Base-by-base conservation (phyloP, 192 early-diverging fungal species). In the Phlyctochytrium arcticum region DNA sequence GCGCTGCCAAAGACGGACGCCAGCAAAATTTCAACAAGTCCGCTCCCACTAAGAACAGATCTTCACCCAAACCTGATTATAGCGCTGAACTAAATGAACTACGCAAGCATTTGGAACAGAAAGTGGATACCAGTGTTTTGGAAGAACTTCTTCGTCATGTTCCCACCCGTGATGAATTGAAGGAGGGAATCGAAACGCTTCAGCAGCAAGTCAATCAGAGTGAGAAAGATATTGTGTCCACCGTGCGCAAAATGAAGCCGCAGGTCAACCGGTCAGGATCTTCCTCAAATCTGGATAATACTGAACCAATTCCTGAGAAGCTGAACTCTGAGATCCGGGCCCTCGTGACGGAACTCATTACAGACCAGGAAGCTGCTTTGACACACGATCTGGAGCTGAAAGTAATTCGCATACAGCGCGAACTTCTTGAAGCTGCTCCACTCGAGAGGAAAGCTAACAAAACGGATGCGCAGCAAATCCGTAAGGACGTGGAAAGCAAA, bases 61-160 rank as follows among this genome's bases (percentile, higher is more conserved):
- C n/a, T n/a, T n/a, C n/a, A n/a, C n/a, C n/a, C n/a, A n/a, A n/a
- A n/a, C n/a, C n/a, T n/a, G n/a, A n/a, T n/a, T n/a, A n/a, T n/a
- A n/a, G n/a, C n/a, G n/a, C n/a, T n/a, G n/a, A n/a, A n/a, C 15
- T 57, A 17, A 17, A 17, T 42, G 24, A 48, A 3, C 6, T 60
- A 15, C 59, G 59, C n/a, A 65, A 55, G 30, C 54, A 19, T 4
- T 57, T 81, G 29, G 51, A 51, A 2, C 31, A 54, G 36, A 81
- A 82, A 36, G 74, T 83, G 15, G 77, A 79, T 55, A 73, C 69
- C 5, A 59, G 19, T 21, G 72, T 75, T 0, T 55, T 83, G 27
- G 73, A 82, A 37, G 75, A 82, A 57, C 55, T 83, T 0, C 57
- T 76, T 42, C 58, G 64, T 8, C 77, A 79, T 62, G 54, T 83